phyloP scores from a whole-genome alignment of 2,329 filamentous ascomycete genomes.

The Fusarium caatingaense region DNA sequence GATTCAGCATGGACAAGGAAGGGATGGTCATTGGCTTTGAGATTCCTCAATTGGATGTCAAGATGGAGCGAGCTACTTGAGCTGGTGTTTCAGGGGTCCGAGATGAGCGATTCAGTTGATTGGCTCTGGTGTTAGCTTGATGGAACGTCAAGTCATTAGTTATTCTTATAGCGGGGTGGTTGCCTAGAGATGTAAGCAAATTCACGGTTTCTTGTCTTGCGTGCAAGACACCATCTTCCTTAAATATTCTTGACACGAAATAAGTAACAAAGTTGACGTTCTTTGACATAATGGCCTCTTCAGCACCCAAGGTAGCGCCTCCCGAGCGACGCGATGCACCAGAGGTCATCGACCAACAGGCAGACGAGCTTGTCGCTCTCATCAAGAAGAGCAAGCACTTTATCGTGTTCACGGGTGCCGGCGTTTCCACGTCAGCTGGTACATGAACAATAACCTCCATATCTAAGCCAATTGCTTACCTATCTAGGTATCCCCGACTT shows the following conservation, averaged over 20 bases:
- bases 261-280: neutral
- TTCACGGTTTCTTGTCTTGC: neutral
- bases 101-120: neutral
- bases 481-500: conserved; percentile 59
- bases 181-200: conserved; percentile 18
- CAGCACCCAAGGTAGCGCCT: conserved; percentile 25
- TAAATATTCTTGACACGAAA: neutral
- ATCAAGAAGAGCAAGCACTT: conserved; percentile 59
- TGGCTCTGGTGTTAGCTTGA: neutral
- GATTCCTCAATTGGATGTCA: conserved; percentile 1
- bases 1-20: conserved; percentile 3
- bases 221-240: neutral
- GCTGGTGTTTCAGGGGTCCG: fast-evolving
- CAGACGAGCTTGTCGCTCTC: conserved; percentile 49
- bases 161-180: conserved; percentile 25
- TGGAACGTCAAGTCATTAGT: neutral
- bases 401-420: conserved; percentile 60
- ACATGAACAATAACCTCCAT: neutral
- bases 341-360: conserved; percentile 48
- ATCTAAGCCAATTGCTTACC: fast-evolving
- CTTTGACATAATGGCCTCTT: conserved; percentile 19
- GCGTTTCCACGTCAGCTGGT: conserved; percentile 60
- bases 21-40: conserved; percentile 16
- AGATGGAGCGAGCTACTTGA: neutral
- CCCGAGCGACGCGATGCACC: conserved; percentile 29